Base-by-base conservation (phyloP, 306 rosid genomes). In the Prunus mira region DNA sequence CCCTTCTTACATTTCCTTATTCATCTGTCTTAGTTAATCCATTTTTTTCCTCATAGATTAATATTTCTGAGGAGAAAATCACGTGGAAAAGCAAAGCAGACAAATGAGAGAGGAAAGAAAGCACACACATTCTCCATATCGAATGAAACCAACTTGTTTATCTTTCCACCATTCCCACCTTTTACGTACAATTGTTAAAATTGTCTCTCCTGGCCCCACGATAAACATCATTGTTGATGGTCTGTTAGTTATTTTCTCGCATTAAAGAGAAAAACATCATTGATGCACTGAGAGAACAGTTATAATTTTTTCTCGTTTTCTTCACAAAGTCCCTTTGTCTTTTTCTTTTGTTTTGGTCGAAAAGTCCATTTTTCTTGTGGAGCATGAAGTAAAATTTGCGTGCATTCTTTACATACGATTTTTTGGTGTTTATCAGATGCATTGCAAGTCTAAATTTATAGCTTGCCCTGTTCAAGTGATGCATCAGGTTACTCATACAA, bases 61-160 rank as follows among this genome's bases (percentile, higher is more conserved):
- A 63, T 30, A 28, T 34, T 62, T 13, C 10, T 49, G 71, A 13
- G 73, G 84, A 81, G 80, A 41, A 70, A 81, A 81, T 76, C 81
- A 76, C 84, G 84, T 71, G 61, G 54, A 76, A 81, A 81, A 81
- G 81, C 77, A 65, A 70, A 67, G 45, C 30, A 58, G 73, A 56
- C 62, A 56, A 50, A 20, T 28, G 9, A 12, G 46, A 12, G 46
- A 15, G 24, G 43, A 46, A 12, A 24, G 55, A 80, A 74, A 79
- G 67, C 73, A 70, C 38, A 69, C 43, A 45, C 63, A 66, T 56
- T 45, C 28, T 47, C 38, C 38, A 24, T 47, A 60, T 9, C 3
- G 17, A 9, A 63, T 30, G 17, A 78, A 24, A 69, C 58, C n/a
- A 6, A 17, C 19, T 32, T 7, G 25, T 25, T 5, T 2, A 20